Evolutionary conservation across 1,284 basidiomycete species (phyloP).

Genomic region (Chalciporus sp.): DNA sequence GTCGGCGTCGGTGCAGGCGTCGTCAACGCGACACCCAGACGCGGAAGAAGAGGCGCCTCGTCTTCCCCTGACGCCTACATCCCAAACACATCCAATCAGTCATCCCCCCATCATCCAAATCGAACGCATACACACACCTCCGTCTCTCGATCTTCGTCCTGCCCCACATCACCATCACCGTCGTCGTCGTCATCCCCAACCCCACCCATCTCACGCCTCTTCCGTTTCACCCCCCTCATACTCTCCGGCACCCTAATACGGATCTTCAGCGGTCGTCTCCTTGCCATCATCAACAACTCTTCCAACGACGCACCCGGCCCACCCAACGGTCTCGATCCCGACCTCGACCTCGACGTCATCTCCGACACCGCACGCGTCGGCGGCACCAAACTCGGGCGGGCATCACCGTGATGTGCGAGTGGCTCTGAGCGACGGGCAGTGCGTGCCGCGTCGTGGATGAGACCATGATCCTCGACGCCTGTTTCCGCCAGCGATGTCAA

Average conservation of each 20-base stretch:
- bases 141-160: neutral
- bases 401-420: too few species aligned
- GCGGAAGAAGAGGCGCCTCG: neutral
- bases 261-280: constrained; percentile 11
- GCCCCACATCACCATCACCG: neutral
- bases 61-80: neutral
- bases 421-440: neutral
- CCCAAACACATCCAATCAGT: neutral
- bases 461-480: neutral
- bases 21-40: neutral
- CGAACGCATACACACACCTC: neutral
- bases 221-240: constrained; percentile 21
- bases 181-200: neutral
- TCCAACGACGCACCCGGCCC: constrained; percentile 27
- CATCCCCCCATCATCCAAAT: neutral
- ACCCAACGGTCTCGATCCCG: constrained; percentile 7
- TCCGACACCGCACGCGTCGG: neutral
- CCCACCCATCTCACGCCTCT: constrained; percentile 1
- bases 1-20: neutral
- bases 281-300: constrained; percentile 23
- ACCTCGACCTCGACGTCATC: neutral
- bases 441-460: too few species aligned
- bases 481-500: constrained; percentile 19
- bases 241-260: constrained; percentile 5
- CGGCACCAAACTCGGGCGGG: too few species aligned